A percentile compares a stretch with the other conserved stretches of the same genome.
Evolutionary conservation across 1,284 basidiomycete species (phyloP).

Genomic region (Ganoderma leucocontextum): DNA sequence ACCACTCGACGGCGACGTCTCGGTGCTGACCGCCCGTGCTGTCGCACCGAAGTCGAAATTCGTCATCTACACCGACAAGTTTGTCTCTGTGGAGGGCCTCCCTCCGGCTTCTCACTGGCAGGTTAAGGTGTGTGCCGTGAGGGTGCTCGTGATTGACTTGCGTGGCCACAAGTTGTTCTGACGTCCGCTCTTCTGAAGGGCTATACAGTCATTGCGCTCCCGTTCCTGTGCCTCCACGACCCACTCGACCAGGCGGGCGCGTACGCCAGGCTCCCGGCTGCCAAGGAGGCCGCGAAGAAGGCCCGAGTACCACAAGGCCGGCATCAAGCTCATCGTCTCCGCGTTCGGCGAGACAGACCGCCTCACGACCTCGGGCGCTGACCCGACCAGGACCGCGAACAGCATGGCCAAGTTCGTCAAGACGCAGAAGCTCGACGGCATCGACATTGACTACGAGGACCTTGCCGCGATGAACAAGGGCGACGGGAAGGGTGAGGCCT

Average conservation of each 20-base stretch:
- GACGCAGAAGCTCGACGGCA: conserved; percentile 52
- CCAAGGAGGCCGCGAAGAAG: conserved; percentile 48
- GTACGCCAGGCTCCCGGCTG: conserved; percentile 22
- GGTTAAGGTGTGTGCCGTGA: conserved; percentile 19
- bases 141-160: neutral
- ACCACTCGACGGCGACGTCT: conserved; percentile 5
- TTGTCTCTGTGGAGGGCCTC: conserved; percentile 24
- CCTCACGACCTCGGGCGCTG: conserved; percentile 53
- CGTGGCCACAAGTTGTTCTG: neutral
- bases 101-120: conserved; percentile 17
- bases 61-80: conserved; percentile 30
- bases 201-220: conserved; percentile 28
- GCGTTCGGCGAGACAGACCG: conserved; percentile 59
- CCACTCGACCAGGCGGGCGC: conserved; percentile 25
- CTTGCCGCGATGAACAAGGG: conserved; percentile 52
- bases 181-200: conserved; percentile 9
- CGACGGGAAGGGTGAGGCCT: conserved; percentile 47
- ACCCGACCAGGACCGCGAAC: conserved; percentile 52
- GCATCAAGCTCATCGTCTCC: conserved; percentile 58
- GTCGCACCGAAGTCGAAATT: conserved; percentile 23
- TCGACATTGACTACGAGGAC: conserved; percentile 69
- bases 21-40: conserved; percentile 19
- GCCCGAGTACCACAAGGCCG: conserved; percentile 52
- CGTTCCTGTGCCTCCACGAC: conserved; percentile 27
- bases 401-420: conserved; percentile 52